Evolutionary conservation across 768 basidiomycete species (phyloP), one percentile per base, ranked within the genome.

Genomic region (Trametes maxima): DNA sequence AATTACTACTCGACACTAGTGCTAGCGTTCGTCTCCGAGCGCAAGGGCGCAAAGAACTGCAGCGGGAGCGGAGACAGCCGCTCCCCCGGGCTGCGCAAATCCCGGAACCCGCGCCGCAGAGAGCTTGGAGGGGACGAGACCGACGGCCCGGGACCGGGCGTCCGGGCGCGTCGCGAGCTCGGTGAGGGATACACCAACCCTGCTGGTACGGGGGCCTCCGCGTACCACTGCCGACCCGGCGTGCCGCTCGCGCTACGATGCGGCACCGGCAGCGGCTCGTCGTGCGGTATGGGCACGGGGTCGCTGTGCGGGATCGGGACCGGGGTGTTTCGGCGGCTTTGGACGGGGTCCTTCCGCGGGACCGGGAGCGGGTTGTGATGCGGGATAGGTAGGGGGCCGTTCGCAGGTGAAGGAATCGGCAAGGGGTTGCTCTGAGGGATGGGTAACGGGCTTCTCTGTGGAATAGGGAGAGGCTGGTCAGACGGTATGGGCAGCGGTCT

Each of bases 101-200:
- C 60, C 22, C 36, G 24, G 25, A 52, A n/a, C 50, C 24, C 44
- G 44, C 56, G 55, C 43, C 55, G 51, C 45, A 42, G 13, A 2
- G 54, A 40, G 45, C 52, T 24, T 16, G 49, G 35, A 3, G 60
- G 60, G 5, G 60, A 56, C 40, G 47, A 37, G 22, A 51, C 39
- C 28, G 40, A 48, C 56, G 56, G 35, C 2, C 48, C 39, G 2
- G 56, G 37, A 2, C 42, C 40, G 10, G 49, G 54, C 1, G 59
- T 54, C 17, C 54, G 40, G 14, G 47, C n/a, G 17, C 54, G 54
- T 21, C 60, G 57, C 48, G 63, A 56, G 7, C 53, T 60, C 17
- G 60, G 66, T 16, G 57, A 61, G 3, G 66, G 66, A 25, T 67
- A 67, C 10, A 62, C 57, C 39, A 65, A 35, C 36, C 61, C 61